Evolutionary conservation across 495 filamentous ascomycete genomes (phyloP).

Genomic region (Penicillium coprophilum): DNA sequence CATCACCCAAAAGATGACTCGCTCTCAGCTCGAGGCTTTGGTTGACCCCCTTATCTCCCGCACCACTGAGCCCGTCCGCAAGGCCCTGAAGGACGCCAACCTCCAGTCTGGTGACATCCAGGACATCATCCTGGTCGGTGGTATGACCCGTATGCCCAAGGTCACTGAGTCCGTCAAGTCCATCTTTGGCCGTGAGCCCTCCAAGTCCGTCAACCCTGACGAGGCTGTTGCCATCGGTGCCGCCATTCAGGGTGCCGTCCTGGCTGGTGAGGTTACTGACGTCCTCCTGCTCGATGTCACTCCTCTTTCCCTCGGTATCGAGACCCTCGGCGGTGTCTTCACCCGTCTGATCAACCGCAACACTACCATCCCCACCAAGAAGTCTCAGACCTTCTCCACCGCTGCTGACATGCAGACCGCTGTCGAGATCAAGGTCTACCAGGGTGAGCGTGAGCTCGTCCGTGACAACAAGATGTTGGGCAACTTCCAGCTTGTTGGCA

Average conservation of each 20-base stretch:
- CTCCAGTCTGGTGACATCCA: constrained; percentile 95
- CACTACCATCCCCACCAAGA: constrained; percentile 99
- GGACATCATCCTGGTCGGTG: constrained; percentile 97
- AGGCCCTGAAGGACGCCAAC: constrained; percentile 96
- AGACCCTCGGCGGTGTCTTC: constrained; percentile 99
- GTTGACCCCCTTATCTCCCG: constrained; percentile 87
- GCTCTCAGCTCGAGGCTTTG: constrained; percentile 87
- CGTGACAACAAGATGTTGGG: constrained; percentile 98
- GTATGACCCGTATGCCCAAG: constrained; percentile 99
- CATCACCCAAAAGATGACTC: constrained; percentile 93
- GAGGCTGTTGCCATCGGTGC: constrained; percentile 99
- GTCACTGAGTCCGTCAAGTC: constrained; percentile 95
- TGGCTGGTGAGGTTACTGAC: constrained; percentile 95
- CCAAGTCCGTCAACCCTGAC: constrained; percentile 99
- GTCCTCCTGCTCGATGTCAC: constrained; percentile 96
- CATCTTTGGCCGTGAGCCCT: constrained; percentile 96
- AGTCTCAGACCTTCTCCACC: constrained; percentile 97
- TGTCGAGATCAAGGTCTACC: constrained; percentile 99
- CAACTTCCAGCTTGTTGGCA: constrained; percentile 99
- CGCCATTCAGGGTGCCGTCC: constrained; percentile 95
- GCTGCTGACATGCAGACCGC: constrained; percentile 99
- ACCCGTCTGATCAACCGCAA: constrained; percentile 99
- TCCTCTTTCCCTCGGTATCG: constrained; percentile 96
- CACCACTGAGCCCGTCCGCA: constrained; percentile 90
- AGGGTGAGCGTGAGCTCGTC: constrained; percentile 99